These are phyloP conservation scores for Talaromyces sp. DNA, from an alignment of 2,329 filamentous ascomycete species.

Conservation along the genomic window DNA sequence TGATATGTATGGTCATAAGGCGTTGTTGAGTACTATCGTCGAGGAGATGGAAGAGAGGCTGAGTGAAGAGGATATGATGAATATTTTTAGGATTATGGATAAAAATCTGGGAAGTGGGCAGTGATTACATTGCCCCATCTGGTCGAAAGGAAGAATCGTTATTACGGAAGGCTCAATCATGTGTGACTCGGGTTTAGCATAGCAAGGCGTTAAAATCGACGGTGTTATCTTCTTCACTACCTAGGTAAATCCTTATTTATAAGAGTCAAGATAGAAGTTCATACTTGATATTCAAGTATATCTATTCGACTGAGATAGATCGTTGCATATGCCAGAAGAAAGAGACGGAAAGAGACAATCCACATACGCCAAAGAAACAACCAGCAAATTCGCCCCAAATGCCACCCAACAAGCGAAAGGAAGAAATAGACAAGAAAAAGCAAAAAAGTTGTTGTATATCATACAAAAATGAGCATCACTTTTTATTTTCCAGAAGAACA, in stretches of 20 bases:
- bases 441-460: slow-evolving; percentile 40
- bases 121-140: not conserved
- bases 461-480: slow-evolving; percentile 36
- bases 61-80: slow-evolving; percentile 34
- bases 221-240: not conserved
- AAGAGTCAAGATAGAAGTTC: not conserved
- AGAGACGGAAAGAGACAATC: slow-evolving; percentile 12
- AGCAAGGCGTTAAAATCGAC: slow-evolving; percentile 12
- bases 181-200: slow-evolving; percentile 10
- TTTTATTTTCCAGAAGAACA: slow-evolving; percentile 19
- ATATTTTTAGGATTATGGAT: slow-evolving; percentile 36
- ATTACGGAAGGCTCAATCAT: not conserved
- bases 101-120: slow-evolving; percentile 27
- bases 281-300: slow-evolving; percentile 6
- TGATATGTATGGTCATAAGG: slow-evolving; percentile 35
- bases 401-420: slow-evolving; percentile 32
- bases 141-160: not conserved
- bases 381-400: slow-evolving; percentile 27
- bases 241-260: not conserved
- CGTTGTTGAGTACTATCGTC: slow-evolving; percentile 40
- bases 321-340: slow-evolving; percentile 14
- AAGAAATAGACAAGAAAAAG: slow-evolving; percentile 29
- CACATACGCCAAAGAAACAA: slow-evolving; percentile 16
- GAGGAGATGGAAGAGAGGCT: slow-evolving; percentile 43
- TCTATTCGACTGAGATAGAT: not conserved